These are phyloP conservation scores for Hypoxylon sp. DNA, from an alignment of 2,329 filamentous ascomycete genomes.

Conservation along the genomic window DNA sequence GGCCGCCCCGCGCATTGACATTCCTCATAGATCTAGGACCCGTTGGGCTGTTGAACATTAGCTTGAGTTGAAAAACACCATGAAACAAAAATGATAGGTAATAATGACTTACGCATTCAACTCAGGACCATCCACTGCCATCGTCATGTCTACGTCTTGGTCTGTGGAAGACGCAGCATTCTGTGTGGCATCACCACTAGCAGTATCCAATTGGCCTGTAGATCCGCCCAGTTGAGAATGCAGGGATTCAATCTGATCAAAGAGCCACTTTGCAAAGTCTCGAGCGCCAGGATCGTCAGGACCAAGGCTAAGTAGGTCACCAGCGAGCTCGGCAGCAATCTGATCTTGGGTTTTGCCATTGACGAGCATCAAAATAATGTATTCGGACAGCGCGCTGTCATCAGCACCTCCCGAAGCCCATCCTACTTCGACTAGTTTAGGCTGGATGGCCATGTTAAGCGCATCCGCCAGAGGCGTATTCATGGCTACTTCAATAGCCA, in stretches of 20 bases:
- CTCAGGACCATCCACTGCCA: slow-evolving; percentile 64
- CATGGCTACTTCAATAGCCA: slow-evolving; percentile 83
- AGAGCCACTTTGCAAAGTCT: slow-evolving; percentile 94
- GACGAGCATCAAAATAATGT: slow-evolving; percentile 96
- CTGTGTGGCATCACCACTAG: slow-evolving; percentile 41
- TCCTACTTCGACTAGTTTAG: slow-evolving; percentile 92
- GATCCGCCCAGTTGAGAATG: slow-evolving; percentile 73
- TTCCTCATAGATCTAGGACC: slow-evolving; percentile 94
- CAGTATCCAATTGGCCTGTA: slow-evolving; percentile 52
- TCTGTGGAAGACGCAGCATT: slow-evolving; percentile 57
- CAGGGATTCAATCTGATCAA: slow-evolving; percentile 82
- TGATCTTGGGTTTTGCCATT: slow-evolving; percentile 95
- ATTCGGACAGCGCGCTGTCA: slow-evolving; percentile 90
- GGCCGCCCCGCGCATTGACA: slow-evolving; percentile 65
- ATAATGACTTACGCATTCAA: slow-evolving; percentile 70
- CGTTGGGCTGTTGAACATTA: slow-evolving; percentile 79
- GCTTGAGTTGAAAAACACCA: slow-evolving; percentile 46
- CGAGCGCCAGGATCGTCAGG: slow-evolving; percentile 86
- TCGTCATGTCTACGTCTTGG: slow-evolving; percentile 82
- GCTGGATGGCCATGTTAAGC: slow-evolving; percentile 85
- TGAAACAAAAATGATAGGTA: slow-evolving; percentile 1
- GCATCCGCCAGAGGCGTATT: slow-evolving; percentile 88
- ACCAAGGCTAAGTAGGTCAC: slow-evolving; percentile 85
- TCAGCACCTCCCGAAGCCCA: slow-evolving; percentile 86
- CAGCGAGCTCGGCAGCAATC: slow-evolving; percentile 88